Conservation (phyloP, 495 filamentous ascomycete genomes). For the Mycothermus thermophilus region DNA sequence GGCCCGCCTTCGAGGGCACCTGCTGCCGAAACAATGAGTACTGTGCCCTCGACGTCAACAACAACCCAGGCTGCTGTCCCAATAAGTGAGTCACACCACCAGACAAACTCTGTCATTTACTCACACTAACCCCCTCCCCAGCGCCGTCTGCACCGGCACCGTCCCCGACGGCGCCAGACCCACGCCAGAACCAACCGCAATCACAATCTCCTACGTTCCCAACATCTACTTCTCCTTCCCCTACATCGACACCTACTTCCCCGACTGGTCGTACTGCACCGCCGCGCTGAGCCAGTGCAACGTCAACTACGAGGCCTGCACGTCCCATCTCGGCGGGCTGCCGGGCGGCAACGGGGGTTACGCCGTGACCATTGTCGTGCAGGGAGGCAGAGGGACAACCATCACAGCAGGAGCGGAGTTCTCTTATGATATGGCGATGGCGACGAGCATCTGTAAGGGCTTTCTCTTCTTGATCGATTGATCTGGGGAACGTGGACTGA, state of each 20-base stretch:
- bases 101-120: neutral
- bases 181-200: conserved; percentile 22
- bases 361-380: conserved; percentile 51
- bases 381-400: conserved; percentile 39
- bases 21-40: conserved; percentile 33
- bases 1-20: conserved; percentile 23
- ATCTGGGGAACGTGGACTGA: neutral
- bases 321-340: conserved; percentile 40
- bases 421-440: conserved; percentile 29
- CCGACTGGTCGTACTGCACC: conserved; percentile 46
- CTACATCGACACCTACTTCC: conserved; percentile 51
- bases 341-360: conserved; percentile 35
- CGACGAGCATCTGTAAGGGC: conserved; percentile 45
- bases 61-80: conserved; percentile 34
- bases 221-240: conserved; percentile 53
- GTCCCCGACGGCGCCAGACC: conserved; percentile 34
- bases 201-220: conserved; percentile 27
- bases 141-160: conserved; percentile 33
- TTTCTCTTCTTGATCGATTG: neutral
- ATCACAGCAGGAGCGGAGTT: conserved; percentile 25
- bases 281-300: conserved; percentile 53
- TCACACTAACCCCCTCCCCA: conserved; percentile 9
- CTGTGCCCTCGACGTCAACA: conserved; percentile 29
- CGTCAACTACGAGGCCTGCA: conserved; percentile 49
- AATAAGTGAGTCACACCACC: conserved; percentile 20